Percentiles rank a stretch among this genome's conserved stretches.
phyloP scores from a whole-genome alignment of 495 filamentous ascomycete species.

The Neurospora sp. region DNA sequence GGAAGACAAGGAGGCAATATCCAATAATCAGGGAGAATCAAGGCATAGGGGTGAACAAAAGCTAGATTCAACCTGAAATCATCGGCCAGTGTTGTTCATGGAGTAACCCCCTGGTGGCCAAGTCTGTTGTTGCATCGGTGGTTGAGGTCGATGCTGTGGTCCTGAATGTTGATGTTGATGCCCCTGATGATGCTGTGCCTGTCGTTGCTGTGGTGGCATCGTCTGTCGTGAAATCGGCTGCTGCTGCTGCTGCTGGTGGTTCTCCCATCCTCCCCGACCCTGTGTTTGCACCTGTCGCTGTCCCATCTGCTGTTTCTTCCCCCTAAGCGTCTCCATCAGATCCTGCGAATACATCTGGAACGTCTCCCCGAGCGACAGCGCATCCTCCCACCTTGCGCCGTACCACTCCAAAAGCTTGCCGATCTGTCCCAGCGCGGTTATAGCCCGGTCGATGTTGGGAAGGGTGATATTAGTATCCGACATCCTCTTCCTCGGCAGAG shows the following conservation, averaged over 20 bases:
- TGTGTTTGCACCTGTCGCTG: slow-evolving; percentile 2
- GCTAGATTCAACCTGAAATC: background rate
- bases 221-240: too few relatives aligned
- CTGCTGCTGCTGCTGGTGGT: background rate
- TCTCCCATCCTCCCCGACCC: background rate
- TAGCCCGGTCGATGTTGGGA: slow-evolving; percentile 36
- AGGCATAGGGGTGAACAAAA: too few relatives aligned
- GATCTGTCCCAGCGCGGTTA: slow-evolving; percentile 35
- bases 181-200: too few relatives aligned
- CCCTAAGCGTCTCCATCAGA: slow-evolving; percentile 22
- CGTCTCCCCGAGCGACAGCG: slow-evolving; percentile 27
- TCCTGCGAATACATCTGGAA: slow-evolving; percentile 34
- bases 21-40: too few relatives aligned
- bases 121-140: background rate
- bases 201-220: too few relatives aligned
- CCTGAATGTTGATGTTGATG: too few relatives aligned
- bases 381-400: slow-evolving; percentile 42
- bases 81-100: background rate
- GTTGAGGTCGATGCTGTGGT: background rate
- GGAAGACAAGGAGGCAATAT: too few relatives aligned
- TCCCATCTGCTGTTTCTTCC: slow-evolving; percentile 14
- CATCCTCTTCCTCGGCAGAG: slow-evolving; percentile 26
- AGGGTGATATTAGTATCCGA: slow-evolving; percentile 15
- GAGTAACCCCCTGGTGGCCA: background rate
- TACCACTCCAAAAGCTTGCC: slow-evolving; percentile 34